Conservation (phyloP, 352 stramenopile genomes). For the Detonula confervacea region DNA sequence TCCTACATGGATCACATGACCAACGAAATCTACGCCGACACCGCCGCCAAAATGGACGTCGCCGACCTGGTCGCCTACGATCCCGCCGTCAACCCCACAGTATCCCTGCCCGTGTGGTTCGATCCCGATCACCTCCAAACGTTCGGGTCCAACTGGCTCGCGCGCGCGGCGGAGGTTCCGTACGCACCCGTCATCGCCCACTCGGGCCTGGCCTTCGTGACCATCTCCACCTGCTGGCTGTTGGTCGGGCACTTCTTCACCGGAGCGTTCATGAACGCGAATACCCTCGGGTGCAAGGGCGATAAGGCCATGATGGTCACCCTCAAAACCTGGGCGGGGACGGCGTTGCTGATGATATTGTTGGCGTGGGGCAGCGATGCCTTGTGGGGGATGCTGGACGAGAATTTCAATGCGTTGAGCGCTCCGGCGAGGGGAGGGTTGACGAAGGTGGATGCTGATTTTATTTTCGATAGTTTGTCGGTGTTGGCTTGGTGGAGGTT, state of each 20-base stretch:
- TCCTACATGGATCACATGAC: slow-evolving; percentile 71
- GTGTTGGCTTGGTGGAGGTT: slow-evolving; percentile 74
- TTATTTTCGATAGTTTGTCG: slow-evolving; percentile 74
- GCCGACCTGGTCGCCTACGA: slow-evolving; percentile 3
- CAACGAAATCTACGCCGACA: slow-evolving; percentile 34
- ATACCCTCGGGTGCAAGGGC: slow-evolving; percentile 63
- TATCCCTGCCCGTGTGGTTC: slow-evolving; percentile 62
- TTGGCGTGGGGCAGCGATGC: slow-evolving; percentile 50
- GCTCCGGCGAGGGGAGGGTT: slow-evolving; percentile 38
- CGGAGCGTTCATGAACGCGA: slow-evolving; percentile 65
- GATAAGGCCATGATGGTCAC: slow-evolving; percentile 56
- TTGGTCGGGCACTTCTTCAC: slow-evolving; percentile 58
- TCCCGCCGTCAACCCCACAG: background rate
- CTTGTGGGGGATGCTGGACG: slow-evolving; percentile 32
- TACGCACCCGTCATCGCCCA: slow-evolving; percentile 63
- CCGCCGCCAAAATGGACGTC: slow-evolving; percentile 14
- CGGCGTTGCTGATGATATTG: slow-evolving; percentile 46
- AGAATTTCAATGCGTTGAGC: slow-evolving; percentile 38
- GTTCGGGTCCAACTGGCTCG: slow-evolving; percentile 36
- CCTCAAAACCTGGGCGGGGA: slow-evolving; percentile 65
- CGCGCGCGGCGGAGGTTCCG: slow-evolving; percentile 27
- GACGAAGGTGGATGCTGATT: slow-evolving; percentile 70
- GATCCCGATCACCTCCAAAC: slow-evolving; percentile 32
- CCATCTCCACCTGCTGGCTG: slow-evolving; percentile 65
- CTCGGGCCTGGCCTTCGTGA: slow-evolving; percentile 54